Base-by-base conservation (phyloP, 345 rosid genomes). In the Eucalyptus marginata region DNA sequence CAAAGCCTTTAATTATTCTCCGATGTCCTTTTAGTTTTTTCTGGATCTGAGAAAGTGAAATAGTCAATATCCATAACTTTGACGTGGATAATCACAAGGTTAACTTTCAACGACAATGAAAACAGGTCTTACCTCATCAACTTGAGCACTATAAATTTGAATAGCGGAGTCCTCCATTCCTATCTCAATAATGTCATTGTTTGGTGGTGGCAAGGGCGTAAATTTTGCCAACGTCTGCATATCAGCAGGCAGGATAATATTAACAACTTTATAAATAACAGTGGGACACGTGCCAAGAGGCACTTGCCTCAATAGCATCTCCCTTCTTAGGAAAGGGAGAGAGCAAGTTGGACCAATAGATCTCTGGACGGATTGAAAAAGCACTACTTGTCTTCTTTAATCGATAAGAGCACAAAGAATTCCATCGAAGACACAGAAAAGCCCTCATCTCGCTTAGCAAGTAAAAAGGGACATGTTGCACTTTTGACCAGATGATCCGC, bases 161-260 rank as follows among this genome's bases (percentile, higher is more conserved):
- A 97, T 95, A 25, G 98, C 91, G 33, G 96, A 94, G 88, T 97
- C 99, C 59, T 96, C 97, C 98, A 96, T 95, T 86, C 98, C 96
- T 62, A 97, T 96, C 46, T 97, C 97, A 91, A 95, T 95, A 83
- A 97, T 95, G 88, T 95, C 94, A 93, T 96, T 96, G 89, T 97
- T 97, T 20, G 97, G 95, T 49, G 97, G 97, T 49, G 96, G 97
- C 81, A 96, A 95, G 46, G 97, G 92, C 97, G 92, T 95, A 94
- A 96, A 97, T 40, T 49, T 94, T 94, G 20, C 90, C 95, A 93
- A 93, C 36, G 93, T 95, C 99, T 97, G 90, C 89, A 92, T 49
- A 56, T 31, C 18, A 88, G 40, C 36, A 58, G 20, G 31, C 12
- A 18, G 5, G 46, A 15, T 56, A 31, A 40, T 15, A 79, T 4